These are phyloP conservation scores for Candida fluviatilis DNA, from an alignment of 805 yeast species.

Conservation along the genomic window DNA sequence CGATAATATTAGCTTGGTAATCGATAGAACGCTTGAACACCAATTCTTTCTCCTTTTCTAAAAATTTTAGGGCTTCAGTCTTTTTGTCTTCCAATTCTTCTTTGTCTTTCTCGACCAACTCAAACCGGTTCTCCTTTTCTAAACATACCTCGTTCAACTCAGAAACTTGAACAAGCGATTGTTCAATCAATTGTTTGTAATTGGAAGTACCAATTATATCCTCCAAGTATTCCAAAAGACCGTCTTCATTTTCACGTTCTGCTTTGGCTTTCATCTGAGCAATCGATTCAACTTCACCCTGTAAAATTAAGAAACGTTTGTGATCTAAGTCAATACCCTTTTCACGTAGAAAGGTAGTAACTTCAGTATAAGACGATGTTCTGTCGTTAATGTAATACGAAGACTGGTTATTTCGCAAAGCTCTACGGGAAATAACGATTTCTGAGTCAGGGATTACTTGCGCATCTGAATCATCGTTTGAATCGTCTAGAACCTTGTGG, in stretches of 20 bases:
- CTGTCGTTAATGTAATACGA: conserved; percentile 71
- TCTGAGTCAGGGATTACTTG: conserved; percentile 45
- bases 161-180: conserved; percentile 56
- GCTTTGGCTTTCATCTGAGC: conserved; percentile 99
- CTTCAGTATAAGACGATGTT: conserved; percentile 71
- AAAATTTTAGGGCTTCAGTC: conserved; percentile 61
- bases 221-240: conserved; percentile 87
- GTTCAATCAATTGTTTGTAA: conserved; percentile 75
- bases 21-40: conserved; percentile 49
- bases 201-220: conserved; percentile 94
- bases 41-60: conserved; percentile 61
- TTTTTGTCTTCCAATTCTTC: conserved; percentile 61
- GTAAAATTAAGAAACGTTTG: conserved; percentile 88
- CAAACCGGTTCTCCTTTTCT: conserved; percentile 77
- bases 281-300: conserved; percentile 97
- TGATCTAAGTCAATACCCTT: conserved; percentile 94
- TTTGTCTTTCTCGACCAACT: conserved; percentile 75
- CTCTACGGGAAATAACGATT: conserved; percentile 75
- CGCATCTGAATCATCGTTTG: conserved; percentile 24
- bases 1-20: conserved; percentile 48
- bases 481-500: conserved; percentile 64
- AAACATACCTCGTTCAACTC: conserved; percentile 73
- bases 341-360: conserved; percentile 64
- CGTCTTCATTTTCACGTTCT: conserved; percentile 87
- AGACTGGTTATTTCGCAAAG: conserved; percentile 70